These are phyloP conservation scores for Galerina sulciceps DNA, from an alignment of 768 basidiomycete species.

Conservation along the genomic window DNA sequence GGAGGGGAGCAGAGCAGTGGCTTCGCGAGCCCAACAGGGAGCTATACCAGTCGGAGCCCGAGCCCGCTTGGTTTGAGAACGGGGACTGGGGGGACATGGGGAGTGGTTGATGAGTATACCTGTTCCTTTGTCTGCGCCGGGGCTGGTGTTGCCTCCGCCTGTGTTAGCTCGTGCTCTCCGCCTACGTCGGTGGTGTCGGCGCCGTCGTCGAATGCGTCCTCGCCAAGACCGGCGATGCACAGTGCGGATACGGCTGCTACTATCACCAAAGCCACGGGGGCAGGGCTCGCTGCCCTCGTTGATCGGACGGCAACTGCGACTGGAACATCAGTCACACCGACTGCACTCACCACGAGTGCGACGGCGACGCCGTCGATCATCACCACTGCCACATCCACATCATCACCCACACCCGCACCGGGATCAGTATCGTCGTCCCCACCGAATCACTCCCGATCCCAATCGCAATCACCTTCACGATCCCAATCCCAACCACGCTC, in stretches of 20 bases:
- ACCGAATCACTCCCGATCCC: too few relatives aligned
- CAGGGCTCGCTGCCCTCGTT: too few relatives aligned
- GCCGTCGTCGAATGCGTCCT: neutral
- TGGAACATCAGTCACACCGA: conserved; percentile 45
- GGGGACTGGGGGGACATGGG: neutral
- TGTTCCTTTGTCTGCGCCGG: too few relatives aligned
- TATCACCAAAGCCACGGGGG: neutral
- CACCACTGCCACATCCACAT: neutral
- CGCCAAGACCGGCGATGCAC: conserved; percentile 3
- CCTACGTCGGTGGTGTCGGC: neutral
- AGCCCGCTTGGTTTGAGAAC: conserved; percentile 60
- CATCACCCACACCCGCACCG: neutral
- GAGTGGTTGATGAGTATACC: neutral
- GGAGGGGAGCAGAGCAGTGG: conserved; percentile 49
- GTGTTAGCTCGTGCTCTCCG: neutral
- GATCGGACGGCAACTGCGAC: too few relatives aligned
- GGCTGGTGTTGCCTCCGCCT: neutral
- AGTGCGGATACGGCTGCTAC: conserved; percentile 4
- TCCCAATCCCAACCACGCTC: neutral
- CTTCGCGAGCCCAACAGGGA: conserved; percentile 71
- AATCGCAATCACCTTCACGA: too few relatives aligned
- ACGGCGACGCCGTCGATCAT: too few relatives aligned
- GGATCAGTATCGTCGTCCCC: neutral
- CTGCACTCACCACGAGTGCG: neutral
- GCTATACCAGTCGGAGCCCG: conserved; percentile 68